Conservation (phyloP, 805 yeast genomes). For the Yamadazyma paraphyllophila region DNA sequence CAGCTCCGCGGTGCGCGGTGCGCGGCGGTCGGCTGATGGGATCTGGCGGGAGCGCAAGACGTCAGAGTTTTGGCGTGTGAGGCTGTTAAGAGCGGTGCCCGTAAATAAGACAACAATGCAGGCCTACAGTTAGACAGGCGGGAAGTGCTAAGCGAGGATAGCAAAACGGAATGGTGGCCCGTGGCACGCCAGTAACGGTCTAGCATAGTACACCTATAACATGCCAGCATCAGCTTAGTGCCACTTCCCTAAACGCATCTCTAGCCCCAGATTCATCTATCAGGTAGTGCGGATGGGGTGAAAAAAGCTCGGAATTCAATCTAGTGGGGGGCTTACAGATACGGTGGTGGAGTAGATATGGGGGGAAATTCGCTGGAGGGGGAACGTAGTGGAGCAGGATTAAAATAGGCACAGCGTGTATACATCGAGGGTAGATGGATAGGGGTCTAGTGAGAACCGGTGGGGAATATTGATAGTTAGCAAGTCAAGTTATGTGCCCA, state of each 20-base stretch:
- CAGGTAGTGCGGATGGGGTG: no score
- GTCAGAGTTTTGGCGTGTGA: neutral
- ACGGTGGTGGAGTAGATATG: neutral
- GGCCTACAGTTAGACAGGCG: no score
- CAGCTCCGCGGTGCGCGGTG: neutral
- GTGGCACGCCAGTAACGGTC: no score
- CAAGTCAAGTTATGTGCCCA: neutral
- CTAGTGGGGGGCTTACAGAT: neutral
- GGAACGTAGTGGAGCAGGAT: no score
- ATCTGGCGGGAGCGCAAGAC: neutral
- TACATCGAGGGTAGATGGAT: neutral
- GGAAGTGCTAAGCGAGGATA: no score
- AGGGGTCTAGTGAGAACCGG: neutral
- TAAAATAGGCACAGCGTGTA: neutral
- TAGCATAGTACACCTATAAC: no score
- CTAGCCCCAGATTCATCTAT: no score
- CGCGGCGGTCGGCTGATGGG: neutral
- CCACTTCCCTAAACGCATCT: no score
- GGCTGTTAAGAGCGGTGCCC: neutral
- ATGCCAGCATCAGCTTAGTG: no score
- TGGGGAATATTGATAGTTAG: no score
- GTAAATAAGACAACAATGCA: no score
- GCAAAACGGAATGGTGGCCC: no score
- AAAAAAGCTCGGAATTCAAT: neutral
- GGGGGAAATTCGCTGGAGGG: neutral